These are phyloP conservation scores for Staphylotrichum longicolle DNA, from an alignment of 495 filamentous ascomycete species.

Conservation along the genomic window DNA sequence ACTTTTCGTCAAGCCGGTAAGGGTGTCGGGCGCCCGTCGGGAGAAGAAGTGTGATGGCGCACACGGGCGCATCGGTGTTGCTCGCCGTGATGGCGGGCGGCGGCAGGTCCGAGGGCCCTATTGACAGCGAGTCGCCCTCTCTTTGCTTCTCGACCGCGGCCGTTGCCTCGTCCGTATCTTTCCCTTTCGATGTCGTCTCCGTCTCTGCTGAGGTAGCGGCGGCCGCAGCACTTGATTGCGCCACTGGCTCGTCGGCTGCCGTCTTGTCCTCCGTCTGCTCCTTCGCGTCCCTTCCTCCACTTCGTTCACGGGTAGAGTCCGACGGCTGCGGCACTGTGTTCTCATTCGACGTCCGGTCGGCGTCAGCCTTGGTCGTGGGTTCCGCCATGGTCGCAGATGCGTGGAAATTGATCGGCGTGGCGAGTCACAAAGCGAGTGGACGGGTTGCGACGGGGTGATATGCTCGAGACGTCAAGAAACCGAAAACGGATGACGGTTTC, in stretches of 20 bases:
- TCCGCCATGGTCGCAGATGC: conserved; percentile 15
- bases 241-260: conserved; percentile 15
- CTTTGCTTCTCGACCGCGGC: conserved; percentile 28
- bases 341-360: neutral
- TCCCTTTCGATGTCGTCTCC: conserved; percentile 31
- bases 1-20: conserved; percentile 82
- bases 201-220: conserved; percentile 6
- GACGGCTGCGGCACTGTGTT: neutral
- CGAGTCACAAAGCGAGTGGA: neutral
- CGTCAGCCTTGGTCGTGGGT: neutral
- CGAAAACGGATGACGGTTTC: neutral
- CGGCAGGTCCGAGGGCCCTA: conserved; percentile 42
- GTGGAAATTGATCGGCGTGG: neutral
- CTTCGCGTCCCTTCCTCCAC: neutral
- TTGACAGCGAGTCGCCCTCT: conserved; percentile 41
- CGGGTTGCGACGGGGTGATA: neutral
- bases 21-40: conserved; percentile 80
- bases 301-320: neutral
- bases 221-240: conserved; percentile 23
- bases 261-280: conserved; percentile 19
- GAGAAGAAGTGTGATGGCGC: conserved; percentile 69
- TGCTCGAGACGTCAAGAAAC: neutral
- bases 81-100: conserved; percentile 2
- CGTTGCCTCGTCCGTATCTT: conserved; percentile 38
- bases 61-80: conserved; percentile 28